Percentiles rank a stretch among this genome's conserved stretches.
Conservation (phyloP, 2,329 filamentous ascomycete species). For the Stachybotrys chlorohalonatus region DNA sequence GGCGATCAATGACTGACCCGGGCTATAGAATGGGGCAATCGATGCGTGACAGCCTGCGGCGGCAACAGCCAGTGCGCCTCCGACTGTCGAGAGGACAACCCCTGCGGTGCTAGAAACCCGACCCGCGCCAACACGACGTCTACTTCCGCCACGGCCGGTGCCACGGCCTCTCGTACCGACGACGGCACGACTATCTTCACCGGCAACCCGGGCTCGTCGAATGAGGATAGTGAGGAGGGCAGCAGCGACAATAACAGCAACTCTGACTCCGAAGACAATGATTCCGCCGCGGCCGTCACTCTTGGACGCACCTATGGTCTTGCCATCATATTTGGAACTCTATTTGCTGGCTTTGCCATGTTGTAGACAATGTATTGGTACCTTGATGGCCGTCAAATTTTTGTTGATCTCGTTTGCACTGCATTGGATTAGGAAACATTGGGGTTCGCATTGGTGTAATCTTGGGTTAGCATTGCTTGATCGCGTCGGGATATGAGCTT, state of each 20-base stretch:
- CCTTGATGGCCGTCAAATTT: not conserved
- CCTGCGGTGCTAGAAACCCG: slow-evolving; percentile 63
- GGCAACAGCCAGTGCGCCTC: slow-evolving; percentile 47
- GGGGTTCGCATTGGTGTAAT: not conserved
- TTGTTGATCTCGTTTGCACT: not conserved
- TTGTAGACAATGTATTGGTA: slow-evolving; percentile 14
- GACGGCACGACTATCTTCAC: slow-evolving; percentile 28
- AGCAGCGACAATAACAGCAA: slow-evolving; percentile 6
- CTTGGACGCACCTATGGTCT: slow-evolving; percentile 28
- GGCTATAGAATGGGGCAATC: slow-evolving; percentile 49
- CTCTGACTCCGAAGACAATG: slow-evolving; percentile 3
- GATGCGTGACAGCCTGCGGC: slow-evolving; percentile 54
- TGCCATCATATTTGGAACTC: slow-evolving; percentile 24
- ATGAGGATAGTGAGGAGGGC: slow-evolving; percentile 4
- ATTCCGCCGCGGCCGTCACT: slow-evolving; percentile 15
- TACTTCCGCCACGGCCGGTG: slow-evolving; percentile 29
- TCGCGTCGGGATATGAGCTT: not conserved
- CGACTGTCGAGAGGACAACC: slow-evolving; percentile 55
- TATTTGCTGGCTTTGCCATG: slow-evolving; percentile 32
- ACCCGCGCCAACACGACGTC: slow-evolving; percentile 47
- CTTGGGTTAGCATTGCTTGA: slow-evolving; percentile 2
- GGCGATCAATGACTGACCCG: not conserved
- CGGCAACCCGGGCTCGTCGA: slow-evolving; percentile 12
- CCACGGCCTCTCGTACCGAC: slow-evolving; percentile 23
- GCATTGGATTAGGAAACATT: not conserved